Percentiles rank a stretch among this genome's conserved stretches.
These are phyloP conservation scores for Cryptococcus amylolentus DNA, from an alignment of 1,284 basidiomycete genomes.

Conservation along the genomic window DNA sequence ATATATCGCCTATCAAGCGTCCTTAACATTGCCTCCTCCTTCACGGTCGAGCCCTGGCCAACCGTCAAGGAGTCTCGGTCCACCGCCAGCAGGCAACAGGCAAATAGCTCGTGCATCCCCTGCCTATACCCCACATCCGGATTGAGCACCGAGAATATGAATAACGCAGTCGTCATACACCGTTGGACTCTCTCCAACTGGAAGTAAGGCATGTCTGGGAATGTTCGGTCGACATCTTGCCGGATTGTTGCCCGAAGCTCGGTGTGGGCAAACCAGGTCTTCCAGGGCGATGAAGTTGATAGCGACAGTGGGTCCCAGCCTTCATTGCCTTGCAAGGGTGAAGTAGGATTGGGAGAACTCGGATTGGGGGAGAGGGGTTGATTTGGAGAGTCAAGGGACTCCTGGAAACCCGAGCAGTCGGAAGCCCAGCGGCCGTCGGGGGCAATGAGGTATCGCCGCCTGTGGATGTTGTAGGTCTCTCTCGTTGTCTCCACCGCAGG, in stretches of 20 bases:
- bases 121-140: constrained; percentile 76
- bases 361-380: neutral
- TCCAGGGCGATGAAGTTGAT: constrained; percentile 87
- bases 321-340: constrained; percentile 41
- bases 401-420: constrained; percentile 45
- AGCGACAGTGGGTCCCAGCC: constrained; percentile 77
- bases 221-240: constrained; percentile 92
- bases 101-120: constrained; percentile 93
- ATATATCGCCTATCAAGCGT: constrained; percentile 41
- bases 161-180: constrained; percentile 79
- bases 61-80: constrained; percentile 68
- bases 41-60: neutral
- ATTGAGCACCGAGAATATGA: constrained; percentile 71
- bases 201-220: constrained; percentile 88
- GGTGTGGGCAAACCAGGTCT: constrained; percentile 79
- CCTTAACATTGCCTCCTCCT: constrained; percentile 27
- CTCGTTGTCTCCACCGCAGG: constrained; percentile 28
- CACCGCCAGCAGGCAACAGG: constrained; percentile 73
- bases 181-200: constrained; percentile 66
- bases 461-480: constrained; percentile 41
- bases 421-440: constrained; percentile 53
- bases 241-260: constrained; percentile 80
- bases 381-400: constrained; percentile 8
- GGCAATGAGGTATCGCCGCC: constrained; percentile 48
- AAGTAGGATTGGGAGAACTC: neutral